Evolutionary conservation across 2,329 filamentous ascomycete genomes (phyloP), one percentile per base, ranked within the genome.

Genomic region (Bimuria novae-zelandiae): DNA sequence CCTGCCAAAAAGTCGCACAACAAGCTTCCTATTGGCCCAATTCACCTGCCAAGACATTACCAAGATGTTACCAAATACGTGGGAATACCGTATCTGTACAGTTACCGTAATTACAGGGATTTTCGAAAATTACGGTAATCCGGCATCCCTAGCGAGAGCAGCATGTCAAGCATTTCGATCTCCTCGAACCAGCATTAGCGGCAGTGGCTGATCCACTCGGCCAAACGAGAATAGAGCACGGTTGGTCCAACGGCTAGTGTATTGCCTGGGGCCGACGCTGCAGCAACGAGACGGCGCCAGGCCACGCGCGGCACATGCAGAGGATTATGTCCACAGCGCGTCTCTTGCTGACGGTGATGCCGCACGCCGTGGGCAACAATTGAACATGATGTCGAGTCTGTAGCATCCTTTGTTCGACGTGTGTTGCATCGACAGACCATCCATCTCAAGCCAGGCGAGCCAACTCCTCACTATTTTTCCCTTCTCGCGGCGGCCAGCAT

Each of bases 211-310:
- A 23, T 30, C 30, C 42, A 29, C 40, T 8, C 11, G 2, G 14
- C 41, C 41, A 23, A 14, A 36, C 30, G 30, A 36, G 30, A 46
- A 23, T 36, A 36, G 43, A 44, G 12, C 12, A 7, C 2, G 5
- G 42, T 23, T 35, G 22, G 23, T 17, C n/a, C 35, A 29, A 33
- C 42, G 42, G 30, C 42, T 45, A 35, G 42, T 33, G 30, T 46
- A 25, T 46, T 46, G 43, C 43, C 43, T 46, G 43, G 42, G 42
- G 42, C 42, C 42, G 42, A 6, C 29, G 42, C 42, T 45, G 27
- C 19, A 22, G 42, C 30, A 35, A 35, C 42, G 17, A 33, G 23
- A 29, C 36, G 17, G n/a, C 32, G 32, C 32, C 35, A 10, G 35
- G 17, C 35, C 11, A 17, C 33, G 16, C 14, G n/a, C n/a, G 30